Conservation (phyloP, 345 rosid species). For the Syzygium grande region DNA sequence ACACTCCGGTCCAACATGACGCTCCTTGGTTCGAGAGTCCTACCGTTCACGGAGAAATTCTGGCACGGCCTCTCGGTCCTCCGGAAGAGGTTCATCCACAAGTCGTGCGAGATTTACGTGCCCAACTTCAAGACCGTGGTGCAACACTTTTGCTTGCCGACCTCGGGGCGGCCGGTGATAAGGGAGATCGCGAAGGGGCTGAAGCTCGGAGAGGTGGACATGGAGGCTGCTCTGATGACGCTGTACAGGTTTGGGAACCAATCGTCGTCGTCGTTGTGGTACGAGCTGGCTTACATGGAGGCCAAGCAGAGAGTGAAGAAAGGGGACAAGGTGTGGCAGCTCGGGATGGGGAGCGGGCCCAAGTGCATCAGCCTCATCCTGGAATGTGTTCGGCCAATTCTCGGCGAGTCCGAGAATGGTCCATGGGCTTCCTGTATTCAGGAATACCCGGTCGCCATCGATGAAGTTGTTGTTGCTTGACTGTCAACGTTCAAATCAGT, state of each 20-base stretch:
- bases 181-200: slow-evolving; percentile 36
- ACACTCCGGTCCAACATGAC: slow-evolving; percentile 20
- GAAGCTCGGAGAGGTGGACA: slow-evolving; percentile 24
- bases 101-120: slow-evolving; percentile 23
- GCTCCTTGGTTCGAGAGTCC: slow-evolving; percentile 21
- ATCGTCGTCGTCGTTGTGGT: slow-evolving; percentile 50
- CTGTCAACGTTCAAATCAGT: background rate
- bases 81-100: slow-evolving; percentile 12
- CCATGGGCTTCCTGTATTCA: slow-evolving; percentile 39
- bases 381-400: slow-evolving; percentile 34
- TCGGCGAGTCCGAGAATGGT: slow-evolving; percentile 13
- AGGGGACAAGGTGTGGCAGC: slow-evolving; percentile 42
- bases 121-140: slow-evolving; percentile 37
- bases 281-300: slow-evolving; percentile 44
- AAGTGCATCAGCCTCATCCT: slow-evolving; percentile 29
- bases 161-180: slow-evolving; percentile 34
- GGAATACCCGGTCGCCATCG: slow-evolving; percentile 14
- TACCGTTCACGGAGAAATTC: slow-evolving; percentile 24
- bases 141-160: slow-evolving; percentile 46
- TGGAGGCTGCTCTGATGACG: slow-evolving; percentile 45
- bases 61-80: slow-evolving; percentile 13
- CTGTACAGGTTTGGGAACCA: slow-evolving; percentile 55
- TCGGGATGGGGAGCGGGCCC: slow-evolving; percentile 47
- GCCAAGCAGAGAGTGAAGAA: slow-evolving; percentile 36
- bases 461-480: background rate